Evolutionary conservation across 495 filamentous ascomycete species (phyloP).

Genomic region (Lichenothelia convexa): DNA sequence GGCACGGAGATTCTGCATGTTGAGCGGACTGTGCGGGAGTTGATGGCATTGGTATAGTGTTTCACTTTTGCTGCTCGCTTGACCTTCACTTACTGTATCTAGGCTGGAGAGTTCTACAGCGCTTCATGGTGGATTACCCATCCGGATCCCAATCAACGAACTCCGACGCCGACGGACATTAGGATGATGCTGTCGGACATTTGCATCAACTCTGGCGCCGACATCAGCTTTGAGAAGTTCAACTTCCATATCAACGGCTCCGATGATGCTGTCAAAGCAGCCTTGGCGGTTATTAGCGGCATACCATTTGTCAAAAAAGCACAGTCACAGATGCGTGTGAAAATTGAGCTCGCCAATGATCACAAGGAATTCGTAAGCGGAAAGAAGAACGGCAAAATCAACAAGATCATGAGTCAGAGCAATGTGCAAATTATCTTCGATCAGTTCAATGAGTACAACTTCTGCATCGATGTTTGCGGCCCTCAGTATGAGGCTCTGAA

Average conservation of each 20-base stretch:
- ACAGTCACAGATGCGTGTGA: constrained; percentile 84
- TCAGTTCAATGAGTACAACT: constrained; percentile 98
- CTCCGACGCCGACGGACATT: constrained; percentile 59
- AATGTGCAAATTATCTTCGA: constrained; percentile 99
- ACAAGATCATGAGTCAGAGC: constrained; percentile 99
- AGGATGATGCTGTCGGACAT: constrained; percentile 86
- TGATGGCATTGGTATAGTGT: constrained; percentile 69
- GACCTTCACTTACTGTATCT: constrained; percentile 18
- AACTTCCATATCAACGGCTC: constrained; percentile 87
- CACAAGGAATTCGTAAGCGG: constrained; percentile 98
- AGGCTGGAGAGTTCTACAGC: constrained; percentile 95
- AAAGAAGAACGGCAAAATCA: constrained; percentile 99
- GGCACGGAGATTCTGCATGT: constrained; percentile 82
- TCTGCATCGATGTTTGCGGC: constrained; percentile 95
- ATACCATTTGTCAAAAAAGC: constrained; percentile 75
- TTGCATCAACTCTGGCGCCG: constrained; percentile 85
- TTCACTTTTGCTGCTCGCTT: neutral
- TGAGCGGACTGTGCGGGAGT: constrained; percentile 80
- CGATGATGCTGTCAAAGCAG: constrained; percentile 86
- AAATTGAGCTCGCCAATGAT: constrained; percentile 96
- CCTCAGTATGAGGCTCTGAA: constrained; percentile 81
- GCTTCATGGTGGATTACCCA: constrained; percentile 89
- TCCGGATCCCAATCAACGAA: constrained; percentile 48
- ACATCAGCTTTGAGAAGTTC: constrained; percentile 83
- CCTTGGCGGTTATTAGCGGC: constrained; percentile 79